A percentile compares a stretch with the other conserved stretches of the same genome.
Evolutionary conservation across 805 yeast genomes (phyloP).

Genomic region (Starmerella tilneyi): DNA sequence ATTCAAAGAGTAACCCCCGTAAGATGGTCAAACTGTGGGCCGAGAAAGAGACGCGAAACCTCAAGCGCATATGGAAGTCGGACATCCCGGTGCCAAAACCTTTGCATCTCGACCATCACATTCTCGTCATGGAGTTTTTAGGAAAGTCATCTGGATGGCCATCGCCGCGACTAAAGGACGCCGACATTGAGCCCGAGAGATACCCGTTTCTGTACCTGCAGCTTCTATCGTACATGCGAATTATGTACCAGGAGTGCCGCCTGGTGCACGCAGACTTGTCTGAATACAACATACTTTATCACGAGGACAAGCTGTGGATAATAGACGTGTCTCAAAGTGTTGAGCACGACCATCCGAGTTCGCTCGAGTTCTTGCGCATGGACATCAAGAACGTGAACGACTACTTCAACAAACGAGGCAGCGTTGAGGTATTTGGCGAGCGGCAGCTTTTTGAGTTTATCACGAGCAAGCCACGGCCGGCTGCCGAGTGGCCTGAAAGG

Average conservation of each 20-base stretch:
- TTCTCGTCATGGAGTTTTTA: conserved; percentile 86
- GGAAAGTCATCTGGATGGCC: conserved; percentile 72
- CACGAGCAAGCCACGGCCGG: conserved; percentile 31
- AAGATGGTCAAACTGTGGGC: conserved; percentile 99
- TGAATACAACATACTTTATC: conserved; percentile 83
- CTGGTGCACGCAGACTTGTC: conserved; percentile 94
- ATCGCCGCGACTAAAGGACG: conserved; percentile 80
- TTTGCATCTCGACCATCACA: conserved; percentile 75
- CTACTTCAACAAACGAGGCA: conserved; percentile 58
- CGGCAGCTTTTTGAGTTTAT: conserved; percentile 70
- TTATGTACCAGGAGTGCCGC: conserved; percentile 77
- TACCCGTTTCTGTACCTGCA: conserved; percentile 60
- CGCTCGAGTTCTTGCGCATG: conserved; percentile 89
- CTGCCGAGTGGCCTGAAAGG: conserved; percentile 34
- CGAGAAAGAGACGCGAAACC: conserved; percentile 88
- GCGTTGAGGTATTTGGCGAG: conserved; percentile 71
- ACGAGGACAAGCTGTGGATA: conserved; percentile 63
- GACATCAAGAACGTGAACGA: conserved; percentile 93
- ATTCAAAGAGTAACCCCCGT: conserved; percentile 79
- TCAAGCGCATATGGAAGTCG: conserved; percentile 64
- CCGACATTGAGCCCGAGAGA: conserved; percentile 53
- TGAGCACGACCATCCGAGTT: conserved; percentile 96
- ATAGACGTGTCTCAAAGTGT: conserved; percentile 97
- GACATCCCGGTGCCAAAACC: conserved; percentile 96
- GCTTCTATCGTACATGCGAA: conserved; percentile 73